A percentile compares a stretch with the other conserved stretches of the same genome.
phyloP scores from a whole-genome alignment of 805 yeast genomes.

The Metschnikowia henanensis region DNA sequence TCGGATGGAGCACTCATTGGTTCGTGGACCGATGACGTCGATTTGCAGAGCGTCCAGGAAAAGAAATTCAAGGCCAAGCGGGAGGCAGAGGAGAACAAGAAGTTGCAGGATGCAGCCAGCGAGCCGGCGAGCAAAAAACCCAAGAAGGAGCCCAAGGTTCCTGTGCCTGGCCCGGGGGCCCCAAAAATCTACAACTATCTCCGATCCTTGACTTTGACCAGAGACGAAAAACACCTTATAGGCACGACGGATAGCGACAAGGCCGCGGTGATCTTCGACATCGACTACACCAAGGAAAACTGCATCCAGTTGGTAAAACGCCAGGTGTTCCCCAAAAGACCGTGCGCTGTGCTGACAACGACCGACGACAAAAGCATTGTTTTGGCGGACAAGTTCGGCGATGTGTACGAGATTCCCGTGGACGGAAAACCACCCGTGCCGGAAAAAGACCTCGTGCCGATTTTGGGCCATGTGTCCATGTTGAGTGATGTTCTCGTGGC shows the following conservation, averaged over 20 bases:
- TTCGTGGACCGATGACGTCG: slow-evolving; percentile 62
- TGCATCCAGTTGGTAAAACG: slow-evolving; percentile 58
- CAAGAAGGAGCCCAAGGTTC: slow-evolving; percentile 19
- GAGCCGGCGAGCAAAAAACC: slow-evolving; percentile 10
- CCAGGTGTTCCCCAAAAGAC: slow-evolving; percentile 87
- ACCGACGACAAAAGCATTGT: slow-evolving; percentile 51
- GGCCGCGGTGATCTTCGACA: slow-evolving; percentile 61
- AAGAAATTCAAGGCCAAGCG: slow-evolving; percentile 31
- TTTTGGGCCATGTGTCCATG: slow-evolving; percentile 97
- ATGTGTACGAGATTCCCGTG: slow-evolving; percentile 68
- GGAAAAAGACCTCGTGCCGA: slow-evolving; percentile 54
- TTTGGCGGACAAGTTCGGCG: slow-evolving; percentile 96
- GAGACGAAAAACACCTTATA: slow-evolving; percentile 52
- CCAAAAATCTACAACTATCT: slow-evolving; percentile 68
- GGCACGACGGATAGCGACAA: slow-evolving; percentile 84
- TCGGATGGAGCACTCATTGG: slow-evolving; percentile 47
- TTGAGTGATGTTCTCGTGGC: slow-evolving; percentile 69
- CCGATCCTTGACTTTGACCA: slow-evolving; percentile 56
- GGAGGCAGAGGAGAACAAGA: slow-evolving; percentile 26
- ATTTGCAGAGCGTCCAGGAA: slow-evolving; percentile 50
- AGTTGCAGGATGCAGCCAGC: slow-evolving; percentile 16
- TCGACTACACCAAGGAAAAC: slow-evolving; percentile 39
- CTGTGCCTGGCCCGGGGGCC: slow-evolving; percentile 52
- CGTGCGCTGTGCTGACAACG: slow-evolving; percentile 73
- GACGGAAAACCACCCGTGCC: slow-evolving; percentile 37